phyloP scores from a whole-genome alignment of 768 basidiomycete genomes.

The Leucocoprinus leucothites region DNA sequence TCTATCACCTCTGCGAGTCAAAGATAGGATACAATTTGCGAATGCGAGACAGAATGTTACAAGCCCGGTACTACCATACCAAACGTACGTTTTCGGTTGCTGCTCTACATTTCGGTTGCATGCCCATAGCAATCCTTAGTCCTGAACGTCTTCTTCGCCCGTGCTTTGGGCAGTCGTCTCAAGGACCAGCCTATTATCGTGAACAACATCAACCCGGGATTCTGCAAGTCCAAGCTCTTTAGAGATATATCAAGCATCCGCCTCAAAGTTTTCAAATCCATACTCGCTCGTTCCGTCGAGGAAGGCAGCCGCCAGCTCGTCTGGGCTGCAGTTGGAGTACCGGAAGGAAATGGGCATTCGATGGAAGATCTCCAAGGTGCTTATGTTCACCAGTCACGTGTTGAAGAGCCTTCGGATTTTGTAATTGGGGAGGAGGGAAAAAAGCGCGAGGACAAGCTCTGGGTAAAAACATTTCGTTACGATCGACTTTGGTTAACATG shows the following conservation, averaged over 20 bases:
- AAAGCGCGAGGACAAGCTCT: slow-evolving; percentile 24
- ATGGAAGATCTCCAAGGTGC: slow-evolving; percentile 21
- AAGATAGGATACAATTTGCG: neutral
- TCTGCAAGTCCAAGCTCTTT: slow-evolving; percentile 34
- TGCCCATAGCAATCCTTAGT: slow-evolving; percentile 22
- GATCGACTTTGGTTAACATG: neutral
- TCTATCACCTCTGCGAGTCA: no score
- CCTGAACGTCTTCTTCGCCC: slow-evolving; percentile 38
- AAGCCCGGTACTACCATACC: slow-evolving; percentile 25
- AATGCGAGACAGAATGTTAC: neutral
- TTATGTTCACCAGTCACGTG: slow-evolving; percentile 23
- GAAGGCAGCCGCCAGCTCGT: slow-evolving; percentile 33
- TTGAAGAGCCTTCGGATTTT: slow-evolving; percentile 28
- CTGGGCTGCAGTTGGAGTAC: slow-evolving; percentile 27
- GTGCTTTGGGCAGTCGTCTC: slow-evolving; percentile 32
- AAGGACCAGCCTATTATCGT: slow-evolving; percentile 27
- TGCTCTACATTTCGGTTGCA: neutral
- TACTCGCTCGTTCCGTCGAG: slow-evolving; percentile 35
- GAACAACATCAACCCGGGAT: slow-evolving; percentile 40
- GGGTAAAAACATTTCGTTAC: slow-evolving; percentile 20
- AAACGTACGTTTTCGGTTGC: slow-evolving; percentile 27
- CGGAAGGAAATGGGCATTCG: neutral
- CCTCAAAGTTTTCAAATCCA: neutral
- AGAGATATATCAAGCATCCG: neutral
- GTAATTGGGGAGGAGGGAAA: slow-evolving; percentile 25